Conservation (phyloP, 176 grass and related monocot species). For the Oryza punctata region DNA sequence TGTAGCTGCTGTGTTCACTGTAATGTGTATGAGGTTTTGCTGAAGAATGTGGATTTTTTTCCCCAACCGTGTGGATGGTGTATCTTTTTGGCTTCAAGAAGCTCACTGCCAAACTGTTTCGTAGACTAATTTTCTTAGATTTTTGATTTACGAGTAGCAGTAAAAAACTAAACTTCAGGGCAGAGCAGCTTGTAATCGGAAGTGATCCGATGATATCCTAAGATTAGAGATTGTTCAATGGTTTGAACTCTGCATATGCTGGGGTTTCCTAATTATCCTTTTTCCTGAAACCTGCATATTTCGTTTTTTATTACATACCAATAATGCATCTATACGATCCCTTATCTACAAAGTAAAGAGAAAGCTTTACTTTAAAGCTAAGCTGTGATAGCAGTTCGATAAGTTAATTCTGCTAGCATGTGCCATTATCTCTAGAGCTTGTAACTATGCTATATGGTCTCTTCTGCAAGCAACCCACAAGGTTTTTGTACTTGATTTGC, state of each 20-base stretch:
- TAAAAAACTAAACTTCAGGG: background rate
- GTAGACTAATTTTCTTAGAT: background rate
- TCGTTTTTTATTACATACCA: background rate
- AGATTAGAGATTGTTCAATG: background rate
- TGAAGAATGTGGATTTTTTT: background rate
- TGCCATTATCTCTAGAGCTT: background rate
- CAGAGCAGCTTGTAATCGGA: background rate
- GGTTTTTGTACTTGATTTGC: slow-evolving; percentile 5
- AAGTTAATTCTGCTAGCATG: background rate
- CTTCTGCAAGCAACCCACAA: background rate
- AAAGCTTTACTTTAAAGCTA: slow-evolving; percentile 39
- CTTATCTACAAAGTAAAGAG: slow-evolving; percentile 31
- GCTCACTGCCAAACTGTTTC: background rate
- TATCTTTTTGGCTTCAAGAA: background rate
- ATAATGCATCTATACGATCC: slow-evolving; percentile 17
- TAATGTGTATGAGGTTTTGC: background rate
- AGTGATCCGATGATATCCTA: background rate
- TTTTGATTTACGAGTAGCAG: background rate
- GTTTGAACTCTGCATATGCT: background rate
- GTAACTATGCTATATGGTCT: background rate
- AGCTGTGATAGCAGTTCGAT: slow-evolving; percentile 16
- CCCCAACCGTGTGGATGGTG: background rate
- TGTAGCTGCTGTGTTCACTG: background rate
- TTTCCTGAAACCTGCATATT: background rate
- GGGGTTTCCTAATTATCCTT: slow-evolving; percentile 4